Conservation (phyloP, 2,329 filamentous ascomycete genomes). For the Aspergillus sp. region DNA sequence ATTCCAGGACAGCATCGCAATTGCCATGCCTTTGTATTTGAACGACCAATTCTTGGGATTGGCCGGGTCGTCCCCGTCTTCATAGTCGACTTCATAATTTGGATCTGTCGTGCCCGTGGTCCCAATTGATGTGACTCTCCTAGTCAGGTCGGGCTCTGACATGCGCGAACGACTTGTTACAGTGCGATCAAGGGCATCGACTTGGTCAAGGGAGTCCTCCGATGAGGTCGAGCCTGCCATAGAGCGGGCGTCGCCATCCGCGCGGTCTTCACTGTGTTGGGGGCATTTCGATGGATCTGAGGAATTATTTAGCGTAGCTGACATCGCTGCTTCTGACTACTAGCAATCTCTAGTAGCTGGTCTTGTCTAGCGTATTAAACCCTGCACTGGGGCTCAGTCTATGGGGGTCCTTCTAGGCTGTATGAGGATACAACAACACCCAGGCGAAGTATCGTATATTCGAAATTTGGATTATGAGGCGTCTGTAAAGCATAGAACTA, state of each 20-base stretch:
- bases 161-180: constrained; percentile 31
- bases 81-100: constrained; percentile 73
- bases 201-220: constrained; percentile 26
- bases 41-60: constrained; percentile 71
- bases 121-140: constrained; percentile 45
- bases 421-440: neutral
- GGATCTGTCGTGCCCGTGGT: constrained; percentile 51
- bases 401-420: neutral
- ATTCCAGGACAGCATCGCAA: constrained; percentile 58
- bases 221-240: constrained; percentile 29
- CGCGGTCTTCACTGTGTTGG: constrained; percentile 13
- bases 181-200: constrained; percentile 27
- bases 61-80: constrained; percentile 58
- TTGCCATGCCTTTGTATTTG: constrained; percentile 56
- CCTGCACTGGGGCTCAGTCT: neutral
- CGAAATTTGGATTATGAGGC: neutral
- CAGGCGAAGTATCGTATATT: neutral
- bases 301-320: constrained; percentile 13
- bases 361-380: neutral
- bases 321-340: constrained; percentile 20
- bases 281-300: constrained; percentile 22
- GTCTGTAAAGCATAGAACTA: neutral
- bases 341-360: neutral
- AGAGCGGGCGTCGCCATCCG: constrained; percentile 24
- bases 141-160: constrained; percentile 38